Percentiles rank a stretch among this genome's conserved stretches.
Conservation (phyloP, 108 stramenopile genomes). For the Poteriospumella lacustris region DNA sequence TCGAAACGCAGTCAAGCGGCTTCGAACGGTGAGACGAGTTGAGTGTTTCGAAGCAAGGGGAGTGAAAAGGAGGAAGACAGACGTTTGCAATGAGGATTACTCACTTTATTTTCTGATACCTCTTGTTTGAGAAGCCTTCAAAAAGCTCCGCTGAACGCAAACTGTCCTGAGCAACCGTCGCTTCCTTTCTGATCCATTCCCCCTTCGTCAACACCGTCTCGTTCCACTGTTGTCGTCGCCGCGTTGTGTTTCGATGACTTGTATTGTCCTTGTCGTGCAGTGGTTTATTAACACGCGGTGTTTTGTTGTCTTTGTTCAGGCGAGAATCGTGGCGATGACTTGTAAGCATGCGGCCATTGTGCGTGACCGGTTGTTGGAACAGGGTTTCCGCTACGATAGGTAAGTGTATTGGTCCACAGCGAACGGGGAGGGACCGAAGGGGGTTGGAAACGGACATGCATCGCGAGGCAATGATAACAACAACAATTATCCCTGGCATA, state of each 20-base stretch:
- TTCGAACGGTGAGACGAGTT: too few relatives aligned
- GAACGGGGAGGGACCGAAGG: not conserved
- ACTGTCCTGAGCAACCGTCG: not conserved
- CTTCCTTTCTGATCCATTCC: not conserved
- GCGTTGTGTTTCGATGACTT: not conserved
- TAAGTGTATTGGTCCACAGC: too few relatives aligned
- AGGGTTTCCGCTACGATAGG: slow-evolving; percentile 92
- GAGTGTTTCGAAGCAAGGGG: too few relatives aligned
- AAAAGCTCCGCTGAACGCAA: not conserved
- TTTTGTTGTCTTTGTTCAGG: slow-evolving; percentile 55
- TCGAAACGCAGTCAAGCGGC: not conserved
- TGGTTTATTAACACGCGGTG: not conserved
- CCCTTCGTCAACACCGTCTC: not conserved
- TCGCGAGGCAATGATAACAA: not conserved
- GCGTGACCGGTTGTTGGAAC: slow-evolving; percentile 71
- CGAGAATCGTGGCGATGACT: slow-evolving; percentile 92
- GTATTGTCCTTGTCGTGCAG: not conserved
- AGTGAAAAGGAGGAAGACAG: too few relatives aligned
- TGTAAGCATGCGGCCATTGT: slow-evolving; percentile 97
- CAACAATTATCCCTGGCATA: slow-evolving; percentile 2
- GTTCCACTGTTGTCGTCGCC: too few relatives aligned
- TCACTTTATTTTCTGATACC: slow-evolving; percentile 28
- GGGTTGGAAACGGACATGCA: not conserved
- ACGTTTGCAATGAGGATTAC: slow-evolving; percentile 23
- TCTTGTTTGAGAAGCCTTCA: slow-evolving; percentile 25